Percentiles rank a stretch among this genome's conserved stretches.
phyloP scores from a whole-genome alignment of 768 basidiomycete genomes.

The Candolleomyces eurysporus region DNA sequence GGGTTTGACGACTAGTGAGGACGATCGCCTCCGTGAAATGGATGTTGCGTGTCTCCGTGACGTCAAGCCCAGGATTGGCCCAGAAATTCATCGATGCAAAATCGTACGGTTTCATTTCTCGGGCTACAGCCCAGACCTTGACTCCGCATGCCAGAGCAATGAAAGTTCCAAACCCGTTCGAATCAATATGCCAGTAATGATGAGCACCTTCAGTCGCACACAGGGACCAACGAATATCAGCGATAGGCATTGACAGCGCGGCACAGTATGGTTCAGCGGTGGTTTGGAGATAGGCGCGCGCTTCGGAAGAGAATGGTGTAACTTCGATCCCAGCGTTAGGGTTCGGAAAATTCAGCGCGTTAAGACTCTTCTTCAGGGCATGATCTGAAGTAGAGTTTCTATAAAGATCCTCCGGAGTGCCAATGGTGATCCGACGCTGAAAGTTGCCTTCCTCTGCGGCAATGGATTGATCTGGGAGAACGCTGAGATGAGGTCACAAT shows the following conservation, averaged over 20 bases:
- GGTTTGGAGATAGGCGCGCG: not conserved
- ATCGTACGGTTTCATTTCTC: not conserved
- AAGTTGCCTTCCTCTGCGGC: too few relatives aligned
- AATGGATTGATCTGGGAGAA: too few relatives aligned
- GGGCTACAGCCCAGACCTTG: conserved; percentile 16
- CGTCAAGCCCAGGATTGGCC: not conserved
- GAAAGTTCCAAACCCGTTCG: conserved; percentile 13
- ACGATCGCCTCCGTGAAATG: not conserved
- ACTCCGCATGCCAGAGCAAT: conserved; percentile 1
- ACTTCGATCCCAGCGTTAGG: conserved; percentile 7
- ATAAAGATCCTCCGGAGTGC: too few relatives aligned
- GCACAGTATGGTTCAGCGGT: not conserved
- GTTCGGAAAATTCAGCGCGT: conserved; percentile 43
- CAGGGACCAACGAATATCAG: conserved; percentile 16
- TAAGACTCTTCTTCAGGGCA: conserved; percentile 28
- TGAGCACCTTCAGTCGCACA: conserved; percentile 10
- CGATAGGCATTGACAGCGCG: not conserved
- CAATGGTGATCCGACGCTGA: too few relatives aligned
- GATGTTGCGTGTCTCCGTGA: not conserved
- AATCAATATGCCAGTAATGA: conserved; percentile 17
- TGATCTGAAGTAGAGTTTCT: too few relatives aligned
- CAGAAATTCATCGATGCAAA: not conserved
- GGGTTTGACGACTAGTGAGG: not conserved
- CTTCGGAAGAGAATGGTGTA: not conserved
- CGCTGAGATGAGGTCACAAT: too few relatives aligned